Conservation (phyloP, 2,329 filamentous ascomycete genomes). For the Phaeosphaeria sp. region DNA sequence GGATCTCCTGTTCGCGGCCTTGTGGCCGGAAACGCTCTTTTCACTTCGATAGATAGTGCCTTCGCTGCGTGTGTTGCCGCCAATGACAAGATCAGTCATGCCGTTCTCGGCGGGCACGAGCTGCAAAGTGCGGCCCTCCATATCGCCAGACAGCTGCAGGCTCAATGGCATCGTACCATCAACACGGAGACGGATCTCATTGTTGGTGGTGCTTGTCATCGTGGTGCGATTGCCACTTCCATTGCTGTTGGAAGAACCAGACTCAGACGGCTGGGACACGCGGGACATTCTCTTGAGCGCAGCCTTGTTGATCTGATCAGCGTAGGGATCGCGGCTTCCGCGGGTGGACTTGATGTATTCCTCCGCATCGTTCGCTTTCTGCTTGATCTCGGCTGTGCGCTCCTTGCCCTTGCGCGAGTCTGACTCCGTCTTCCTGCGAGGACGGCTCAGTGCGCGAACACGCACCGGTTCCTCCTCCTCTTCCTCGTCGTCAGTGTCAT, state of each 20-base stretch:
- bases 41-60: slow-evolving; percentile 39
- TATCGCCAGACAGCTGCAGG: slow-evolving; percentile 46
- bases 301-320: slow-evolving; percentile 36
- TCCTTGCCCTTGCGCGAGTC: slow-evolving; percentile 28
- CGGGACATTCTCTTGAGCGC: slow-evolving; percentile 34
- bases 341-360: slow-evolving; percentile 40
- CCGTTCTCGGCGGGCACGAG: slow-evolving; percentile 43
- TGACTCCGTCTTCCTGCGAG: slow-evolving; percentile 32
- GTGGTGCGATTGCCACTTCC: slow-evolving; percentile 38
- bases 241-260: slow-evolving; percentile 33
- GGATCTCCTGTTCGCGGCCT: slow-evolving; percentile 23
- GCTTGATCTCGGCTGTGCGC: slow-evolving; percentile 22
- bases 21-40: slow-evolving; percentile 28
- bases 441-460: slow-evolving; percentile 10
- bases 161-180: slow-evolving; percentile 41
- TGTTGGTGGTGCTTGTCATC: slow-evolving; percentile 35
- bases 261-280: slow-evolving; percentile 33
- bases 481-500: slow-evolving; percentile 21
- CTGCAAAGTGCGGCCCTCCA: slow-evolving; percentile 46
- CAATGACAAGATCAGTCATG: slow-evolving; percentile 47
- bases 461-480: slow-evolving; percentile 9
- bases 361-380: slow-evolving; percentile 28
- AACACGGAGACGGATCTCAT: slow-evolving; percentile 46
- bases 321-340: slow-evolving; percentile 33
- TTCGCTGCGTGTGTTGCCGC: slow-evolving; percentile 24